Conservation (phyloP, 2,329 filamentous ascomycete species). For the Epichloe elymi region DNA sequence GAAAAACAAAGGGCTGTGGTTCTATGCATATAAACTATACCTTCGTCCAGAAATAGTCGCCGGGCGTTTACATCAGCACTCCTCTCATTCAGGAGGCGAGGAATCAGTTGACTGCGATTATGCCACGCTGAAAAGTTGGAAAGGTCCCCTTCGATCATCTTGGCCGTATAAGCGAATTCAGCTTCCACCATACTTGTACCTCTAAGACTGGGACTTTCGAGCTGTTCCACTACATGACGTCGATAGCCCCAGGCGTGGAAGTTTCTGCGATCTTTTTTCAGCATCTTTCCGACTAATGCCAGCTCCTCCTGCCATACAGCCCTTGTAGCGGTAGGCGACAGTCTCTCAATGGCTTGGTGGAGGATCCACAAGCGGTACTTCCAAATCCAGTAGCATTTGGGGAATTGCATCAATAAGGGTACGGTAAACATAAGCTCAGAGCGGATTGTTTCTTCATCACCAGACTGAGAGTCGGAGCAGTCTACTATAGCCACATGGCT, state of each 20-base stretch:
- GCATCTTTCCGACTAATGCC: conserved; percentile 73
- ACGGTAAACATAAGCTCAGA: conserved; percentile 72
- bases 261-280: conserved; percentile 76
- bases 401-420: conserved; percentile 69
- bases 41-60: conserved; percentile 56
- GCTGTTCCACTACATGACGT: conserved; percentile 58
- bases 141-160: conserved; percentile 72
- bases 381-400: conserved; percentile 99
- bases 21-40: conserved; percentile 23
- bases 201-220: conserved; percentile 47
- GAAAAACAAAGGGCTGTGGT: conserved; percentile 3
- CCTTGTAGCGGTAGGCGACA: conserved; percentile 43
- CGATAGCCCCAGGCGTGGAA: conserved; percentile 97
- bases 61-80: conserved; percentile 49
- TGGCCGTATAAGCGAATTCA: conserved; percentile 83
- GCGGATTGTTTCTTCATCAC: conserved; percentile 35
- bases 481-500: not conserved
- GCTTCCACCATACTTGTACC: conserved; percentile 55
- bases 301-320: conserved; percentile 77
- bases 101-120: conserved; percentile 72
- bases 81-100: conserved; percentile 59
- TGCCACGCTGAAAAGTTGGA: conserved; percentile 99
- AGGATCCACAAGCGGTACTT: conserved; percentile 86
- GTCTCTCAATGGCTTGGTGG: conserved; percentile 50
- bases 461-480: not conserved